phyloP scores from a whole-genome alignment of 1,284 basidiomycete genomes.

The Ganoderma boninense region DNA sequence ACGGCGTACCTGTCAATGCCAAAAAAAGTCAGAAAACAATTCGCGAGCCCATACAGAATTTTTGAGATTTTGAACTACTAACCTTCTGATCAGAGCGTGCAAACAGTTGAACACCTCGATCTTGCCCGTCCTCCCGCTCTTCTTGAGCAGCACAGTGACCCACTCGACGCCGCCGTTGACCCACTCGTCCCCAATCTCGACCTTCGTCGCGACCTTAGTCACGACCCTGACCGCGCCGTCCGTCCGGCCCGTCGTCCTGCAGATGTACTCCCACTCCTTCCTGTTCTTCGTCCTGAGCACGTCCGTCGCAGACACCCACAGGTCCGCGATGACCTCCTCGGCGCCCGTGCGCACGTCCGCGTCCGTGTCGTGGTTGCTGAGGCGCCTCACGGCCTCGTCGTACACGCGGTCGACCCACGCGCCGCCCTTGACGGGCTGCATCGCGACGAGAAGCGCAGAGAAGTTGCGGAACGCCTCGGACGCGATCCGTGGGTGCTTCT shows the following conservation, averaged over 20 bases:
- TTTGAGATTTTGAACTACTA: conserved; percentile 23
- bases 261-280: conserved; percentile 84
- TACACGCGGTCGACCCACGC: conserved; percentile 80
- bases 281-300: conserved; percentile 64
- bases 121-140: conserved; percentile 83
- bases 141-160: conserved; percentile 80
- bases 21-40: conserved; percentile 3
- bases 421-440: conserved; percentile 65
- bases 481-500: conserved; percentile 79
- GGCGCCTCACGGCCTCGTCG: conserved; percentile 72
- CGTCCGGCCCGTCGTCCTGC: conserved; percentile 78
- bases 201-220: conserved; percentile 74
- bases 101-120: conserved; percentile 85
- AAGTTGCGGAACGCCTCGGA: conserved; percentile 88
- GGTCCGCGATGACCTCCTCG: conserved; percentile 84
- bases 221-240: conserved; percentile 79
- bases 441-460: conserved; percentile 71
- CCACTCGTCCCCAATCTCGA: conserved; percentile 78
- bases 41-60: not conserved
- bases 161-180: conserved; percentile 82
- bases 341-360: conserved; percentile 89
- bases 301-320: conserved; percentile 89
- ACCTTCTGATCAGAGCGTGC: conserved; percentile 78
- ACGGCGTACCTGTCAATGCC: conserved; percentile 62
- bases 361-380: conserved; percentile 87